These are phyloP conservation scores for Mycosarcoma maydis DNA, from an alignment of 1,284 basidiomycete species.

Conservation along the genomic window DNA sequence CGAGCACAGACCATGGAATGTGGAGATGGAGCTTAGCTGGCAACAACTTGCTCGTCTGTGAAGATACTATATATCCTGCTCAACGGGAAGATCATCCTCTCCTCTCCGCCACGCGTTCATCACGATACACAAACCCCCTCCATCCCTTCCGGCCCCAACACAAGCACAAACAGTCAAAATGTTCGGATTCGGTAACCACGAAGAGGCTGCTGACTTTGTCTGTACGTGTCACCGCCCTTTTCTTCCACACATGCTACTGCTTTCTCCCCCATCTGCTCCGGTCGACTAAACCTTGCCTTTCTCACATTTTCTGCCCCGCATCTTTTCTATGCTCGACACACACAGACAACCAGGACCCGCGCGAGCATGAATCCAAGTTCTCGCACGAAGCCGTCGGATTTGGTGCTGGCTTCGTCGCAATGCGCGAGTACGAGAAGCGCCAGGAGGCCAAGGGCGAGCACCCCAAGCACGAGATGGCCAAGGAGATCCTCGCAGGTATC, in stretches of 20 bases:
- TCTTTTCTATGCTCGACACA: neutral
- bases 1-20: too few relatives aligned
- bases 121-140: neutral
- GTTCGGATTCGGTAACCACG: conserved; percentile 51
- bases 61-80: too few relatives aligned
- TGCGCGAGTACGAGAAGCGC: conserved; percentile 73
- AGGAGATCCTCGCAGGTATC: conserved; percentile 68
- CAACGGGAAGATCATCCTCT: neutral
- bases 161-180: conserved; percentile 8
- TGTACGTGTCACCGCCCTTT: conserved; percentile 23
- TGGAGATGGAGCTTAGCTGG: too few relatives aligned
- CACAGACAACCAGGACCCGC: conserved; percentile 50
- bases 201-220: conserved; percentile 48
- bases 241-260: neutral
- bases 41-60: too few relatives aligned
- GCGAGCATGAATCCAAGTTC: conserved; percentile 55
- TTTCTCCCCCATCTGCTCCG: neutral
- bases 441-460: conserved; percentile 70
- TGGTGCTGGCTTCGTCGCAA: conserved; percentile 68
- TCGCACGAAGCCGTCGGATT: conserved; percentile 77
- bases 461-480: conserved; percentile 67
- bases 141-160: neutral
- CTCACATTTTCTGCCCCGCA: neutral
- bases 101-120: neutral
- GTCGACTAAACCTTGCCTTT: neutral